phyloP scores from a whole-genome alignment of 2,329 filamentous ascomycete genomes.

The Pyrenophora seminiperda region DNA sequence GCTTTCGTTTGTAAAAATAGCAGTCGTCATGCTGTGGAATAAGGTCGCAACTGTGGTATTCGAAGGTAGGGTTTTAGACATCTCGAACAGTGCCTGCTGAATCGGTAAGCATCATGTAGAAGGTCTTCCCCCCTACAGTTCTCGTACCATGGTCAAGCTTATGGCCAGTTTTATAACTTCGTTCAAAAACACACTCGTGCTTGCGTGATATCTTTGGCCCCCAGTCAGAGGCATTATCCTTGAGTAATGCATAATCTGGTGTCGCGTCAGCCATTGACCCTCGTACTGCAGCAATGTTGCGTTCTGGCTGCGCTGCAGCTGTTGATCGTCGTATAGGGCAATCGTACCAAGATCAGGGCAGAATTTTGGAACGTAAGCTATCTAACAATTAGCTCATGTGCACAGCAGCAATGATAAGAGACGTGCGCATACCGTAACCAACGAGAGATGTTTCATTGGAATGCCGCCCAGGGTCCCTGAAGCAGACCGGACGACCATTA shows the following conservation, averaged over 20 bases:
- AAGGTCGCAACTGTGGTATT: constrained; percentile 80
- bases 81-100: constrained; percentile 73
- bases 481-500: constrained; percentile 14
- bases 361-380: constrained; percentile 83
- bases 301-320: constrained; percentile 1
- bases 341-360: constrained; percentile 70
- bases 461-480: constrained; percentile 54
- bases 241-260: constrained; percentile 89
- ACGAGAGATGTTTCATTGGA: constrained; percentile 70
- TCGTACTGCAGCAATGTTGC: not conserved
- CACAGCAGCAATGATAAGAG: not conserved
- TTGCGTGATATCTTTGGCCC: constrained; percentile 88
- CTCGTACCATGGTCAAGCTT: constrained; percentile 70
- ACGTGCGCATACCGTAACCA: constrained; percentile 63
- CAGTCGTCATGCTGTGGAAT: constrained; percentile 76
- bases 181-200: constrained; percentile 91
- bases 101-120: not conserved
- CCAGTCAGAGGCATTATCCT: constrained; percentile 84
- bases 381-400: constrained; percentile 25
- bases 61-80: constrained; percentile 75
- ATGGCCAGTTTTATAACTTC: constrained; percentile 89
- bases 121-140: too few relatives aligned
- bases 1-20: constrained; percentile 85
- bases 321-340: constrained; percentile 19
- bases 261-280: constrained; percentile 12